phyloP scores from a whole-genome alignment of 2,329 filamentous ascomycete species.

The Leptodontidium sp. region DNA sequence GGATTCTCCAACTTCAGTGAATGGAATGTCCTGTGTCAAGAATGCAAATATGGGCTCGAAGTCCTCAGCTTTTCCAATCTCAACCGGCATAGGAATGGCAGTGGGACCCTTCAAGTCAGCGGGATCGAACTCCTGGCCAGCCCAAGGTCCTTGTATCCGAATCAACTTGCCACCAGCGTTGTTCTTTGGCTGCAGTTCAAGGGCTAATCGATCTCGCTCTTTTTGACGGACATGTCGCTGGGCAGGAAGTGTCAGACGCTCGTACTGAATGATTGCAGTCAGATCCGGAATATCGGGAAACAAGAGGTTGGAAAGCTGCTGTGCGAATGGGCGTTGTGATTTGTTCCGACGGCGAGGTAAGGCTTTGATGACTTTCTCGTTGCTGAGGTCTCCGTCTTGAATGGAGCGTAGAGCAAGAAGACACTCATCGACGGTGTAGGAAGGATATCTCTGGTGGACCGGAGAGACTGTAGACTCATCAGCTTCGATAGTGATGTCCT shows the following conservation, averaged over 20 bases:
- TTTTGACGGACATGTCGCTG: conserved; percentile 3
- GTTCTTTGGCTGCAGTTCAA: conserved; percentile 2
- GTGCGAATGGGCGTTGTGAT: conserved; percentile 1
- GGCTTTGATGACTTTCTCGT: conserved; percentile 12
- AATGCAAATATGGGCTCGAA: conserved; percentile 4
- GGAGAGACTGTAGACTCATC: not conserved
- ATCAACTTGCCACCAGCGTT: conserved; percentile 16
- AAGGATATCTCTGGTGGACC: not conserved
- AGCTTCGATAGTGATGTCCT: conserved; percentile 7
- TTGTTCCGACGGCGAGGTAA: not conserved
- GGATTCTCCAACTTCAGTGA: not conserved
- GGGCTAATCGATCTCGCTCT: not conserved
- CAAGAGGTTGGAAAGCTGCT: not conserved
- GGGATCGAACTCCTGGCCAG: conserved; percentile 34
- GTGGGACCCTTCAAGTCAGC: conserved; percentile 34
- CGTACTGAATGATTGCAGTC: not conserved
- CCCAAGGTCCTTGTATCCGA: conserved; percentile 34
- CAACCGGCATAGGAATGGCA: conserved; percentile 37
- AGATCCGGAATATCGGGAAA: not conserved
- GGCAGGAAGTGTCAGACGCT: not conserved
- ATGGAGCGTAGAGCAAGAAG: not conserved
- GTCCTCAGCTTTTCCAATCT: conserved; percentile 29
- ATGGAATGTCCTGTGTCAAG: not conserved
- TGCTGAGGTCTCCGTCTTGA: not conserved
- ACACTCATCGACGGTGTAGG: not conserved